Conservation (phyloP, 208 protist species). For the Acanthamoeba sp. region DNA sequence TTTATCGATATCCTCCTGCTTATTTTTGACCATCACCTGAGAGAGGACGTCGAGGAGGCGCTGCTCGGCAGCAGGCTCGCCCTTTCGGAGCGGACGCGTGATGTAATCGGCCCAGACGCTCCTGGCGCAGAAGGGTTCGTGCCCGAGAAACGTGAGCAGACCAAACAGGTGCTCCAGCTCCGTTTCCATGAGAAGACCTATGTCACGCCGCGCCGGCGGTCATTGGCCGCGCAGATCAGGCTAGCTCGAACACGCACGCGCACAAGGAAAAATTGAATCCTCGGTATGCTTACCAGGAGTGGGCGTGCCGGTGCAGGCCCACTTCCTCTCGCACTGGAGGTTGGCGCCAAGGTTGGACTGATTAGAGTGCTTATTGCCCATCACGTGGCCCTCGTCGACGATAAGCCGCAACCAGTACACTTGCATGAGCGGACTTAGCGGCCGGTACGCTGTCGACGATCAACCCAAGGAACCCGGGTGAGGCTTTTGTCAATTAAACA, state of each 20-base stretch:
- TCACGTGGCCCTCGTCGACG: slow-evolving; percentile 84
- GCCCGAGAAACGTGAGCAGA: slow-evolving; percentile 70
- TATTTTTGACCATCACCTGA: slow-evolving; percentile 65
- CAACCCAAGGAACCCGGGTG: too few relatives aligned
- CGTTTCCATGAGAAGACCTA: slow-evolving; percentile 30
- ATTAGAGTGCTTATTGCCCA: slow-evolving; percentile 77
- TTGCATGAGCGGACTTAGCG: slow-evolving; percentile 59
- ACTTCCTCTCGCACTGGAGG: slow-evolving; percentile 73
- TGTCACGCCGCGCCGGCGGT: too few relatives aligned
- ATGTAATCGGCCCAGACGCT: slow-evolving; percentile 27
- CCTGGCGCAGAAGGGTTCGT: slow-evolving; percentile 58
- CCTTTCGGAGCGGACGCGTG: slow-evolving; percentile 58
- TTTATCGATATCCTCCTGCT: slow-evolving; percentile 59
- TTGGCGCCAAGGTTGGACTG: slow-evolving; percentile 3
- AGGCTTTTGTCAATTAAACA: too few relatives aligned
- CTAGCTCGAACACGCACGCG: neutral
- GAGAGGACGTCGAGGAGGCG: slow-evolving; percentile 60
- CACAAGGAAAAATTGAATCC: neutral
- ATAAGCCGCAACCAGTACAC: slow-evolving; percentile 82
- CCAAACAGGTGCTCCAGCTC: slow-evolving; percentile 76
- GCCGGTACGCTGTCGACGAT: neutral
- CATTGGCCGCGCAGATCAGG: too few relatives aligned
- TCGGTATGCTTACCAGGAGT: slow-evolving; percentile 14
- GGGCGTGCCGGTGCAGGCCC: slow-evolving; percentile 81
- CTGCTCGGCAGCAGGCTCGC: slow-evolving; percentile 35